Evolutionary conservation across 73 alveolate species (phyloP), one percentile per base, ranked within the genome.

Genomic region (Tetrahymena elliotti): DNA sequence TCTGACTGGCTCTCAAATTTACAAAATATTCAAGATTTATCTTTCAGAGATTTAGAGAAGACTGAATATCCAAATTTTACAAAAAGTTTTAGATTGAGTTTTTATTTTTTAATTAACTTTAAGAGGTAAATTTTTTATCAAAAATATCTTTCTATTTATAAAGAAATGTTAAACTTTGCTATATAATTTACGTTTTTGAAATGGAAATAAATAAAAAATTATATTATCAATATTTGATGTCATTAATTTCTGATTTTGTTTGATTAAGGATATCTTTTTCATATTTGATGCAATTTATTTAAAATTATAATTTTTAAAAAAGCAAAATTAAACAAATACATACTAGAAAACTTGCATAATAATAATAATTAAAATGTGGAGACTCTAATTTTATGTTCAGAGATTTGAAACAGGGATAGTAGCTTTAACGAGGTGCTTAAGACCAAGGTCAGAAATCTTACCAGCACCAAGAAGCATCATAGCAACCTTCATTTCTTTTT

Each of bases 401-500:
- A 68, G 88, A 68, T 68, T 68, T 27, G 88, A 68, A 31, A 11
- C 38, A 27, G 88, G 88, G 88, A 68, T 68, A 68, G 88, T 68
- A 10, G 88, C 88, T 68, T 68, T 68, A 24, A 68, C 88, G n/a
- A 68, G 88, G 38, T 68, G 88, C 88, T 68, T 68, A 68, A 27
- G 88, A 16, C 38, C 34, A 27, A 68, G 36, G n/a, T 68, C 88
- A 7, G 34, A 27, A 68, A 68, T 31, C 6, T 31, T 68, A 24
- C 88, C 88, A 3, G 88, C 88, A n/a, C 98, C 99, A 88, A 97
- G 94, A 95, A 97, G 93, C 47, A 96, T 40, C 99, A 98, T 97
- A 33, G 99, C 97, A 37, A 83, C 95, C 83, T 93, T 88, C 54
- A 98, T 94, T 95, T 98, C 99, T 33, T 97, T 97, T 93, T 97